Evolutionary conservation across 139 green algal species (phyloP).

Genomic region (Spirogloea muscicola): DNA sequence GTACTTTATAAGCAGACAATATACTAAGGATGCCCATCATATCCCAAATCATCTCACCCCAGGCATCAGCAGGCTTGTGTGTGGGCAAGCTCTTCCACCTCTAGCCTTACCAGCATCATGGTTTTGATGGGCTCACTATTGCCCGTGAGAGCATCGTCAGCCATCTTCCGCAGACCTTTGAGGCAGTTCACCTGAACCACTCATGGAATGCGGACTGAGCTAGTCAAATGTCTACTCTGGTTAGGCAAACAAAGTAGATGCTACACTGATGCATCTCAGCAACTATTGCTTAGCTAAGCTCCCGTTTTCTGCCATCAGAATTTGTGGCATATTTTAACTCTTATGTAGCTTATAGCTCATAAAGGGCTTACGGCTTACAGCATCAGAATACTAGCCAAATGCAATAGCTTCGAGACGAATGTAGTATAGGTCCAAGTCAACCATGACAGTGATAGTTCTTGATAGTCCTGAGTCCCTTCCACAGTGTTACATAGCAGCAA

Average conservation of each 20-base stretch:
- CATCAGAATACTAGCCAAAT: too few relatives aligned
- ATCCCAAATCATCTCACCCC: neutral
- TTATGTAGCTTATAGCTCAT: conserved; percentile 1
- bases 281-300: neutral
- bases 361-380: too few relatives aligned
- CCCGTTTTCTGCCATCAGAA: neutral
- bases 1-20: neutral
- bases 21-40: neutral
- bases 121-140: conserved; percentile 37
- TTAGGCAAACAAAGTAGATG: too few relatives aligned
- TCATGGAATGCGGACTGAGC: neutral
- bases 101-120: conserved; percentile 21
- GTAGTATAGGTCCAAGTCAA: too few relatives aligned
- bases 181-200: conserved; percentile 6
- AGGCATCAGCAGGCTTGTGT: neutral
- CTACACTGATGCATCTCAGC: too few relatives aligned
- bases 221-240: neutral
- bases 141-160: conserved; percentile 12
- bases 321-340: neutral
- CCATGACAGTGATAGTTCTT: too few relatives aligned
- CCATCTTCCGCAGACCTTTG: conserved; percentile 17
- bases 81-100: neutral
- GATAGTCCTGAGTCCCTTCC: neutral
- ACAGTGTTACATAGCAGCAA: too few relatives aligned
- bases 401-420: too few relatives aligned